Conservation (phyloP, 345 rosid species). For the Syzygium jambos region DNA sequence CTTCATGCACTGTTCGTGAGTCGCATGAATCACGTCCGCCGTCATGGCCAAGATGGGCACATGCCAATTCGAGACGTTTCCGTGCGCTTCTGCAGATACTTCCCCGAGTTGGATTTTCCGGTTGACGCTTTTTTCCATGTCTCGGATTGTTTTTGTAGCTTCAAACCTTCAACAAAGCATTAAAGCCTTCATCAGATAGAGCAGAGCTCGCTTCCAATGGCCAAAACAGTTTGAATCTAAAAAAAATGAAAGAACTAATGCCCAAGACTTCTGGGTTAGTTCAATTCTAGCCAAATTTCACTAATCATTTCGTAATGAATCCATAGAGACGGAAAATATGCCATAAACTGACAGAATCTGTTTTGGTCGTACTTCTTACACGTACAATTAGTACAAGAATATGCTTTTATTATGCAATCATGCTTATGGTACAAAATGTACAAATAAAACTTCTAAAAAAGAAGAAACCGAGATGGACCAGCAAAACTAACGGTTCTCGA, state of each 20-base stretch:
- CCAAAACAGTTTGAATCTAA: neutral
- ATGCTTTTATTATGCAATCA: neutral
- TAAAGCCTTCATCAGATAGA: neutral
- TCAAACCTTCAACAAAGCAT: slow-evolving; percentile 41
- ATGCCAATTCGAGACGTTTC: slow-evolving; percentile 36
- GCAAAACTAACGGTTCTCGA: neutral
- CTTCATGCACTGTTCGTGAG: slow-evolving; percentile 49
- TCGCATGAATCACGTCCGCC: slow-evolving; percentile 86
- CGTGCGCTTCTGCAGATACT: slow-evolving; percentile 17
- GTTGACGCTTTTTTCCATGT: slow-evolving; percentile 35
- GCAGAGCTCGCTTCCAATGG: neutral
- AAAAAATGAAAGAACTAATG: neutral
- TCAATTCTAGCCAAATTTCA: neutral
- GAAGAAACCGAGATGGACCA: neutral
- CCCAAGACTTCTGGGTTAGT: neutral
- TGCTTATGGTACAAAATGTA: neutral
- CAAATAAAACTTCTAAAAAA: neutral
- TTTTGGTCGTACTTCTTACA: neutral
- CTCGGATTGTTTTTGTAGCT: slow-evolving; percentile 65
- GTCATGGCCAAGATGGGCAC: slow-evolving; percentile 87
- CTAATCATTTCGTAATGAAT: neutral
- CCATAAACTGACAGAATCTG: neutral
- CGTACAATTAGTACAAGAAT: neutral
- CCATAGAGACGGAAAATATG: neutral
- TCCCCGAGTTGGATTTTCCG: slow-evolving; percentile 24